Conservation (phyloP, 164 flowering plant species). For the Stephania japonica region DNA sequence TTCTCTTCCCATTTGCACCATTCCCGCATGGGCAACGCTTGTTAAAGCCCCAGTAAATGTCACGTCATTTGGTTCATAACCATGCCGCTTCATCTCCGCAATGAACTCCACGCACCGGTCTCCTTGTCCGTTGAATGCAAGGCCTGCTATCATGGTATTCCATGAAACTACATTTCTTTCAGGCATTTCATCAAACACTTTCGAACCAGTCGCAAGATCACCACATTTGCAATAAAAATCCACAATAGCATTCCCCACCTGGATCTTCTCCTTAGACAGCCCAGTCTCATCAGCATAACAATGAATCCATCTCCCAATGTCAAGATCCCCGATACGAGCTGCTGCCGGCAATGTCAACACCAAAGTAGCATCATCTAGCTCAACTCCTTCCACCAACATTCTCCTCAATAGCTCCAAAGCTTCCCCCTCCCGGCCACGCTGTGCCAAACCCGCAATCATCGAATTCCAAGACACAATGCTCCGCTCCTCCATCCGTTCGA, state of each 20-base stretch:
- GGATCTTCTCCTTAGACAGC: conserved; percentile 25
- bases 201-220: conserved; percentile 35
- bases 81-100: conserved; percentile 52
- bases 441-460: conserved; percentile 52
- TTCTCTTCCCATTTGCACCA: conserved; percentile 55
- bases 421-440: conserved; percentile 47
- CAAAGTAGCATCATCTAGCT: conserved; percentile 71
- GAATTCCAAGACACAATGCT: conserved; percentile 74
- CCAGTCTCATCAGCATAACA: conserved; percentile 41
- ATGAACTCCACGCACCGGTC: conserved; percentile 48
- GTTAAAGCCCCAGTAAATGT: conserved; percentile 62
- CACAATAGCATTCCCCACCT: conserved; percentile 65
- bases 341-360: conserved; percentile 61
- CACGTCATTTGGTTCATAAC: conserved; percentile 45
- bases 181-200: conserved; percentile 47
- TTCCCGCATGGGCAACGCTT: conserved; percentile 66
- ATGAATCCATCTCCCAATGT: conserved; percentile 49
- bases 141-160: conserved; percentile 68
- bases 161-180: conserved; percentile 67
- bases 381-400: conserved; percentile 47
- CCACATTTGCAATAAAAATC: conserved; percentile 72
- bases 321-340: conserved; percentile 59
- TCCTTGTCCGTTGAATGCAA: conserved; percentile 63
- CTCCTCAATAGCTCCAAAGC: conserved; percentile 57
- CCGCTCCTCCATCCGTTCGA: conserved; percentile 52